These are phyloP conservation scores for Hyaloscypha finlandica DNA, from an alignment of 495 filamentous ascomycete species.

Conservation along the genomic window DNA sequence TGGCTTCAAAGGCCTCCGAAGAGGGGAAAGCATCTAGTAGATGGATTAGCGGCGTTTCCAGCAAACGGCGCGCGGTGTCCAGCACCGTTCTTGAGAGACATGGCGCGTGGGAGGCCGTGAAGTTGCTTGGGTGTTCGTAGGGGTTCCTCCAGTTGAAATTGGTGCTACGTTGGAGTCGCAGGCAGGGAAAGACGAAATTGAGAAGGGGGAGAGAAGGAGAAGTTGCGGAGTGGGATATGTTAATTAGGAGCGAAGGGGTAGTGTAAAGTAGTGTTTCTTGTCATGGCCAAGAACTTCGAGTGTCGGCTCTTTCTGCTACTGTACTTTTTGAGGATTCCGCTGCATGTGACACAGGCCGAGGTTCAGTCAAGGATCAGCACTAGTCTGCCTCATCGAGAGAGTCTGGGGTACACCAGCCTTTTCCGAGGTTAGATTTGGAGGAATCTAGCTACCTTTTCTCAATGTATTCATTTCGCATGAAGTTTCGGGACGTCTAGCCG, in stretches of 20 bases:
- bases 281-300: background rate
- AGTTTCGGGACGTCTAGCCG: too few relatives aligned
- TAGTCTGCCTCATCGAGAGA: too few relatives aligned
- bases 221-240: background rate
- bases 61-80: background rate
- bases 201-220: background rate
- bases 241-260: background rate
- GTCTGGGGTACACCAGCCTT: too few relatives aligned
- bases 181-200: background rate
- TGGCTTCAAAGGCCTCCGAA: slow-evolving; percentile 87
- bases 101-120: slow-evolving; percentile 34
- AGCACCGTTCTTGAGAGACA: slow-evolving; percentile 84
- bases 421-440: too few relatives aligned
- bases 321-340: background rate
- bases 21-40: slow-evolving; percentile 82
- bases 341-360: slow-evolving; percentile 6
- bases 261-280: background rate
- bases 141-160: background rate
- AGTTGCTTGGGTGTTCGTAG: background rate
- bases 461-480: too few relatives aligned
- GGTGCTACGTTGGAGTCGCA: background rate
- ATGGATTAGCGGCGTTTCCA: slow-evolving; percentile 18
- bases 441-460: too few relatives aligned
- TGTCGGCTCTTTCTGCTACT: background rate
- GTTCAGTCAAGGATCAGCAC: background rate